Evolutionary conservation across 208 protist genomes (phyloP).

Genomic region (Plasmodiophora brassicae): DNA sequence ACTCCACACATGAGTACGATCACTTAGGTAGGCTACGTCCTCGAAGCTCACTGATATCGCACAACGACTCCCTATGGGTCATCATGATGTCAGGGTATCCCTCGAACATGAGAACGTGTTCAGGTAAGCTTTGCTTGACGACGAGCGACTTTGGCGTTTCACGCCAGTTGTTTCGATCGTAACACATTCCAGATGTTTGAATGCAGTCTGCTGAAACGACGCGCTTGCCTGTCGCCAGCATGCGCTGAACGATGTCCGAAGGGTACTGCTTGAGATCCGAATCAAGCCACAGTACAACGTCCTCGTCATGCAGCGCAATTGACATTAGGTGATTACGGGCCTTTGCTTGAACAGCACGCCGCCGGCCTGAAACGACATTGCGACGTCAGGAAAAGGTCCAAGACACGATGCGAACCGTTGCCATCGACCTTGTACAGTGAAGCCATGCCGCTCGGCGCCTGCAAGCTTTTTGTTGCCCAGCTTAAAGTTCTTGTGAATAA

Average conservation of each 20-base stretch:
- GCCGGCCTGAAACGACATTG: background rate
- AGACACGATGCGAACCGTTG: too few relatives aligned
- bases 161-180: conserved; percentile 28
- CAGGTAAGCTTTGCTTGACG: background rate
- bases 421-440: background rate
- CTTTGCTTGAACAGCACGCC: background rate
- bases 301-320: background rate
- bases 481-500: conserved; percentile 4
- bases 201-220: background rate
- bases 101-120: background rate
- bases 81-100: conserved; percentile 4
- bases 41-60: background rate
- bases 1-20: background rate
- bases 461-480: background rate
- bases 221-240: background rate
- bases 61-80: conserved; percentile 8
- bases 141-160: background rate
- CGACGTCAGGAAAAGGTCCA: background rate
- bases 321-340: background rate
- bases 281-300: conserved; percentile 29
- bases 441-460: background rate
- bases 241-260: background rate
- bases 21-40: background rate
- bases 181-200: background rate
- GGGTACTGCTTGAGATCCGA: conserved; percentile 4